Percentiles rank a stretch among this genome's conserved stretches.
Conservation (phyloP, 805 yeast genomes). For the Metschnikowia dekortorum region DNA sequence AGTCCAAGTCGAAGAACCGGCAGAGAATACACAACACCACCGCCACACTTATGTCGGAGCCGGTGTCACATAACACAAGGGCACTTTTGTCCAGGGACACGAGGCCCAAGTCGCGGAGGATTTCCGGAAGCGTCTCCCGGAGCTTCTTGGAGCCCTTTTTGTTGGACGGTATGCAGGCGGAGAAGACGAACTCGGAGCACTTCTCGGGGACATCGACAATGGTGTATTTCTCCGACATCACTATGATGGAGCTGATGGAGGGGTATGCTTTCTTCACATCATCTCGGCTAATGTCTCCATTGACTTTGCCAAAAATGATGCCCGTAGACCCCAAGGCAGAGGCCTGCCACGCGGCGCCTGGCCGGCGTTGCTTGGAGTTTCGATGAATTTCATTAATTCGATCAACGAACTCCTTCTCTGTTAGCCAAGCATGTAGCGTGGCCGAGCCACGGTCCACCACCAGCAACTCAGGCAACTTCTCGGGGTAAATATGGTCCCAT, state of each 20-base stretch:
- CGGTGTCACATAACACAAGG: conserved; percentile 57
- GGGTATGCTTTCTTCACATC: neutral
- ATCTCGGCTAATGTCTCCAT: conserved; percentile 10
- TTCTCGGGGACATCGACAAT: conserved; percentile 10
- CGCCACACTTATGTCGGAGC: conserved; percentile 64
- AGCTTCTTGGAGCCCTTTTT: conserved; percentile 68
- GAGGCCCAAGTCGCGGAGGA: conserved; percentile 26
- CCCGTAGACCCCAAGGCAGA: conserved; percentile 21
- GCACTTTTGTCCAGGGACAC: conserved; percentile 14
- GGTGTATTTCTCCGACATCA: conserved; percentile 20
- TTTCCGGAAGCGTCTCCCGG: conserved; percentile 42
- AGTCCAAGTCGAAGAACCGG: conserved; percentile 38
- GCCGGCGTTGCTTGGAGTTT: neutral
- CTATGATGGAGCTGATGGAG: conserved; percentile 15
- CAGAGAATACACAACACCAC: conserved; percentile 52
- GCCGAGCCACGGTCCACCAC: conserved; percentile 22
- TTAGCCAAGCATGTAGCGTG: conserved; percentile 19
- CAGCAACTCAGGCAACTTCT: conserved; percentile 7
- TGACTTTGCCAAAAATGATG: conserved; percentile 25
- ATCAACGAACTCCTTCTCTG: conserved; percentile 21
- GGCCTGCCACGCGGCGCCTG: conserved; percentile 7
- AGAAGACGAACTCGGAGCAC: conserved; percentile 6
- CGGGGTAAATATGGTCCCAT: conserved; percentile 42
- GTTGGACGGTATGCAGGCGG: conserved; percentile 26
- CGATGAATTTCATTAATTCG: conserved; percentile 15